Base-by-base conservation (phyloP, 257 asterid species). In the Dorcoceras hygrometricum region DNA sequence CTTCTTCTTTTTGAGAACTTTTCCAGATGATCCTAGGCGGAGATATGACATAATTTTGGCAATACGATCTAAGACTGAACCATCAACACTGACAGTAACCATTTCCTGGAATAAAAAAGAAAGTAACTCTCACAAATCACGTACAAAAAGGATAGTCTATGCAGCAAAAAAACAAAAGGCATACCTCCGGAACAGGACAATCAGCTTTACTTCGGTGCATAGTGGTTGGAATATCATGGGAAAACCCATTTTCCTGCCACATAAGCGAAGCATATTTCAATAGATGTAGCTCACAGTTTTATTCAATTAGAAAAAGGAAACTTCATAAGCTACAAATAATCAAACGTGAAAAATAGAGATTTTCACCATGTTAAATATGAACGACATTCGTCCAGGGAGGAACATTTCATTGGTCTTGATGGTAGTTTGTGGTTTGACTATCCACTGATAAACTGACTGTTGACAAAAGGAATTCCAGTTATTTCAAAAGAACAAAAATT, bases 11-110 rank as follows among this genome's bases (percentile, higher is more conserved):
- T 94, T 94, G 73, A 90, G 87, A 77, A 94, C 97, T 75, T 94
- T 94, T 67, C 99, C 99, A 24, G 99, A 94, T 60, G 99, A 90
- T 73, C 99, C 99, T 71, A 94, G 97, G 71, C 99, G 97, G 71
- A 94, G 97, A 80, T 94, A 94, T 46, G 97, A 61, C 97, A 94
- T 94, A 74, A 94, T 94, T 81, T 94, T 94, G 64, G 96, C 90
- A 62, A 94, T 94, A 67, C 96, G 92, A 64, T 94, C 99, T 65
- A 94, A 80, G 61, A 94, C 99, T 34, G 96, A 87, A 77, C 96
- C 96, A 79, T 94, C 99, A 74, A 94, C 96, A 55, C 95, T 81
- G 67, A 88, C 97, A 53, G 95, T 87, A 59, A 90, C 97, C 99
- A 94, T 90, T 83, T 94, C 99, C 99, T 90, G 84, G 65, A 81